These are phyloP conservation scores for Jackrogersella minutella DNA, from an alignment of 495 filamentous ascomycete genomes.

Conservation along the genomic window DNA sequence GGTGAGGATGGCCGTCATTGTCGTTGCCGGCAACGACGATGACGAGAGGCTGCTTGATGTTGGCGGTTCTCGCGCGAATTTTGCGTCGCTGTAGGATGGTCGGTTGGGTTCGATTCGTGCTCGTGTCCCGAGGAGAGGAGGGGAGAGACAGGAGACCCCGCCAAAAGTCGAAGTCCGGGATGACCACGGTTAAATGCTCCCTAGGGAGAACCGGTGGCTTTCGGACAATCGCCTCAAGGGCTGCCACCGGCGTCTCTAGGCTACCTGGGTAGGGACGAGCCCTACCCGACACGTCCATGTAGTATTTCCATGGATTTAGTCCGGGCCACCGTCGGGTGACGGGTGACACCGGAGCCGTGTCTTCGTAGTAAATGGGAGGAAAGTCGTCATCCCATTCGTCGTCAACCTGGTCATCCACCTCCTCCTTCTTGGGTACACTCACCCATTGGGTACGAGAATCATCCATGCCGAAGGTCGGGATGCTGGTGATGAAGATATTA, in stretches of 20 bases:
- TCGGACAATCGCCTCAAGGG: background rate
- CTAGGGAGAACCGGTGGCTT: background rate
- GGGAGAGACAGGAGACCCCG: background rate
- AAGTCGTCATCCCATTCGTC: background rate
- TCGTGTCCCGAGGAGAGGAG: background rate
- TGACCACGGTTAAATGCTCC: no score
- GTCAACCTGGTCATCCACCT: no score
- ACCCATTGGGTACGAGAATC: no score
- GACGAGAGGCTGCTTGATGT: background rate
- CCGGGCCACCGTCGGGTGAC: background rate
- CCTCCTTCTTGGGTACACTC: no score
- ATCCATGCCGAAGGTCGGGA: no score
- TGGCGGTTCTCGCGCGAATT: background rate
- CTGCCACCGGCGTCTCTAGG: background rate
- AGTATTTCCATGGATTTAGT: background rate
- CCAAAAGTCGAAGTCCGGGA: background rate
- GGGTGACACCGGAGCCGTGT: background rate
- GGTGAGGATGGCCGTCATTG: background rate
- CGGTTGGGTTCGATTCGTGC: background rate
- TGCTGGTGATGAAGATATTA: no score
- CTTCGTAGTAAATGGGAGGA: background rate
- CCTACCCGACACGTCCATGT: background rate
- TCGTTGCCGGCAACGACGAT: no score
- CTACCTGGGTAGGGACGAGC: background rate
- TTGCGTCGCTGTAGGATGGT: background rate